These are phyloP conservation scores for Fusarium kyushuense DNA, from an alignment of 2,329 filamentous ascomycete species.

Conservation along the genomic window DNA sequence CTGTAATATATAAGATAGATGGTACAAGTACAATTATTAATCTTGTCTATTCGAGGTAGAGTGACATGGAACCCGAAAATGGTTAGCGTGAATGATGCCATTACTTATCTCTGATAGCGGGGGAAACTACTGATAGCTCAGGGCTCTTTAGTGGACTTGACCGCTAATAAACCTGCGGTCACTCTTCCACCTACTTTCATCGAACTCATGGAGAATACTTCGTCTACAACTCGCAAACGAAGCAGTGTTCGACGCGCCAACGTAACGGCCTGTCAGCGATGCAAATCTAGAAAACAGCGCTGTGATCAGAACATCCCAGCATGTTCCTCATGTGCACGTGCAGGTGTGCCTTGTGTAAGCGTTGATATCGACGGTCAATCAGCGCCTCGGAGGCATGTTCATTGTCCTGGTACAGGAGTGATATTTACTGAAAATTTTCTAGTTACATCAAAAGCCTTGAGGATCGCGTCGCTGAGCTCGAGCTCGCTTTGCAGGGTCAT, in stretches of 20 bases:
- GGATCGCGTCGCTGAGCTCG: conserved; percentile 44
- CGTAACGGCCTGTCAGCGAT: conserved; percentile 39
- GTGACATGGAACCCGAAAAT: not conserved
- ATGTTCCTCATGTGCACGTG: conserved; percentile 34
- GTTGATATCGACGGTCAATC: conserved; percentile 32
- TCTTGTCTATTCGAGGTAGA: too few species aligned
- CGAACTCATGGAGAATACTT: conserved; percentile 4
- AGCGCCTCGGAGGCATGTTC: conserved; percentile 27
- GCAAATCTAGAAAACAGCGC: conserved; percentile 40
- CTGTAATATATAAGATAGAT: too few species aligned
- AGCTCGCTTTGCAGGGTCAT: conserved; percentile 16
- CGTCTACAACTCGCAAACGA: conserved; percentile 4
- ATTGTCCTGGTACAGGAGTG: accelerated
- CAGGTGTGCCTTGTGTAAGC: conserved; percentile 32
- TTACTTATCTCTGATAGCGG: not conserved
- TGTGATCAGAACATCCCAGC: conserved; percentile 43
- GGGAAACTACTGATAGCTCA: not conserved
- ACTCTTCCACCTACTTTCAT: not conserved
- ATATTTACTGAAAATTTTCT: accelerated
- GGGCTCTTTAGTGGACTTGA: not conserved
- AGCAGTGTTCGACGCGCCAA: conserved; percentile 37
- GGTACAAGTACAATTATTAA: too few species aligned
- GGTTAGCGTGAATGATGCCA: not conserved
- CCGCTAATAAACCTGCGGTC: not conserved
- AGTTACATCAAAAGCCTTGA: conserved; percentile 48